Conservation (phyloP, 805 yeast species). For the Debaryomyces prosopidis region DNA sequence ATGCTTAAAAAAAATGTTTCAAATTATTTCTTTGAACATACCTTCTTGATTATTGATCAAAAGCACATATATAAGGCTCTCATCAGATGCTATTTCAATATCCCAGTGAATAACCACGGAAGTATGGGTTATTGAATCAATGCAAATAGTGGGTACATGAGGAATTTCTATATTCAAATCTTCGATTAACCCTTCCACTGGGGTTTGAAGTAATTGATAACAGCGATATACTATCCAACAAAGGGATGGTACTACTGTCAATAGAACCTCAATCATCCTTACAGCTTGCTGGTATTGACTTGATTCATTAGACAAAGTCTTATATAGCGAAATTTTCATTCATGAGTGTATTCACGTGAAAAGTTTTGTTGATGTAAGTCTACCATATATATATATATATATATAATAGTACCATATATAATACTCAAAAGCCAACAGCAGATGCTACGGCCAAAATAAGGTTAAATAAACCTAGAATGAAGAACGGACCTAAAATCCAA, state of each 20-base stretch:
- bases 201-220: conserved; percentile 37
- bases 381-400: conserved; percentile 1
- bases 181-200: conserved; percentile 47
- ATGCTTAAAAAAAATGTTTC: too few relatives aligned
- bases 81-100: conserved; percentile 27
- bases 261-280: conserved; percentile 32
- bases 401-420: background rate
- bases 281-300: background rate
- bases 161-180: conserved; percentile 56
- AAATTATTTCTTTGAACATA: conserved; percentile 4
- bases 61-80: conserved; percentile 32
- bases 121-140: conserved; percentile 50
- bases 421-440: background rate
- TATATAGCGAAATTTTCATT: background rate
- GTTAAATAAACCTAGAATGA: conserved; percentile 47
- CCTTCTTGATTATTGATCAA: conserved; percentile 34
- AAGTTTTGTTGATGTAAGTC: background rate
- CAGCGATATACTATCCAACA: conserved; percentile 43
- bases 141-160: conserved; percentile 52
- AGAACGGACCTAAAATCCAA: conserved; percentile 61
- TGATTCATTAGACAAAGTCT: background rate
- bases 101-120: conserved; percentile 61
- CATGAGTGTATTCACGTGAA: background rate
- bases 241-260: conserved; percentile 35
- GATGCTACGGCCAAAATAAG: conserved; percentile 16